Conservation (phyloP, 768 basidiomycete species). For the Termitomyces eurrhizus region DNA sequence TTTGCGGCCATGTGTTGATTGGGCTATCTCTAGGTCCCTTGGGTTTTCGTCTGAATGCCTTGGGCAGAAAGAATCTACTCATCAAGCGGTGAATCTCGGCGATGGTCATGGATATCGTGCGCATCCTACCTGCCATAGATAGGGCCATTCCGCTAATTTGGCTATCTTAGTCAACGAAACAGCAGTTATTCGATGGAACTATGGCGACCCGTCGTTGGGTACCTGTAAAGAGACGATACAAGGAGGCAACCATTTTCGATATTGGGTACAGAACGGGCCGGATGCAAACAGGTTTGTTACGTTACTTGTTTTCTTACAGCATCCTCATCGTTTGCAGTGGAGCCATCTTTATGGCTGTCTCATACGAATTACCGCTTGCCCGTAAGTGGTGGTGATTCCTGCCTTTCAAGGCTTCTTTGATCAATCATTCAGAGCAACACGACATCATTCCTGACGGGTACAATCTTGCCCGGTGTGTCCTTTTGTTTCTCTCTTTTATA, state of each 20-base stretch:
- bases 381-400: constrained; percentile 29
- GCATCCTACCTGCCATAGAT: constrained; percentile 23
- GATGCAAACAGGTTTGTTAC: constrained; percentile 50
- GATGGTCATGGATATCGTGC: constrained; percentile 73
- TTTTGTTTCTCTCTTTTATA: background rate
- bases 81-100: constrained; percentile 76
- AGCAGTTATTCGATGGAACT: constrained; percentile 82
- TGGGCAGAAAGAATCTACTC: constrained; percentile 69
- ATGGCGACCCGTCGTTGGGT: constrained; percentile 75
- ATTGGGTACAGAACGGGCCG: constrained; percentile 79
- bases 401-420: background rate
- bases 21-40: constrained; percentile 46
- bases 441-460: constrained; percentile 79
- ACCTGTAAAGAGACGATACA: constrained; percentile 82
- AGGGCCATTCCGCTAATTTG: background rate
- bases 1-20: background rate
- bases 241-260: constrained; percentile 86
- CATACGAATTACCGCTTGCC: constrained; percentile 66
- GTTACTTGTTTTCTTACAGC: background rate
- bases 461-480: constrained; percentile 65
- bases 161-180: constrained; percentile 65
- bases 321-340: constrained; percentile 35
- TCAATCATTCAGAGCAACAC: constrained; percentile 43
- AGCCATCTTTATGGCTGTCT: constrained; percentile 72
- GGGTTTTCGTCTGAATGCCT: constrained; percentile 77